phyloP scores from a whole-genome alignment of 768 basidiomycete genomes.

The Tylopilus cervinicoccineus region DNA sequence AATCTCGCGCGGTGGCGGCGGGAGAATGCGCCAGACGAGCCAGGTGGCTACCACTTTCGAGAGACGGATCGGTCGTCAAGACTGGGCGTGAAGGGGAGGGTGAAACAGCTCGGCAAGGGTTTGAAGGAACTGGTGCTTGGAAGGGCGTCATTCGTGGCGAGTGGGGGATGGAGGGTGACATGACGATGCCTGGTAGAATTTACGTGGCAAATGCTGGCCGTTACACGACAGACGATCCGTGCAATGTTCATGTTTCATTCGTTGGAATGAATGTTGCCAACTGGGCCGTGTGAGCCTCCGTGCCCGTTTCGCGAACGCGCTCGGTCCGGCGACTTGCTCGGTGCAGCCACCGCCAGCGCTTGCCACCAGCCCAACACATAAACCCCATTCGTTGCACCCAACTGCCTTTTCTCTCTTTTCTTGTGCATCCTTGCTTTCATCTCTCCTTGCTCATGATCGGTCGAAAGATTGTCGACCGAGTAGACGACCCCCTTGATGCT shows the following conservation, averaged over 20 bases:
- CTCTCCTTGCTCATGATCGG: constrained; percentile 23
- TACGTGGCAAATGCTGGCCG: background rate
- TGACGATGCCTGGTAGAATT: background rate
- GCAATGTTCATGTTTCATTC: constrained; percentile 5
- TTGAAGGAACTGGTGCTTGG: constrained; percentile 31
- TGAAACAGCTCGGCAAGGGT: constrained; percentile 29
- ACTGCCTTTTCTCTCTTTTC: constrained; percentile 19
- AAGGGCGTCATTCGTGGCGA: constrained; percentile 13
- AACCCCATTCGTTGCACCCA: constrained; percentile 10
- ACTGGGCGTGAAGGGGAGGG: constrained; percentile 21
- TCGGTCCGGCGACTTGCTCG: background rate
- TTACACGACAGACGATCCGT: background rate
- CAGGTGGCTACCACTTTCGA: constrained; percentile 29
- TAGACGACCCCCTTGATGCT: constrained; percentile 21
- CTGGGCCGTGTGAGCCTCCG: constrained; percentile 11
- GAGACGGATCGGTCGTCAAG: constrained; percentile 24
- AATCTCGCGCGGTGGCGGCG: constrained; percentile 40
- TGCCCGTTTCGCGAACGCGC: background rate
- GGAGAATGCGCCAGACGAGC: constrained; percentile 29
- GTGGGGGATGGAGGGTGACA: background rate
- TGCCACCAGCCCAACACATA: background rate
- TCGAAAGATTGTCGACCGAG: constrained; percentile 23
- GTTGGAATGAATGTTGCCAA: background rate
- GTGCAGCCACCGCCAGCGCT: background rate
- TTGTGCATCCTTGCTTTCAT: constrained; percentile 11